Base-by-base conservation (phyloP, 129 eudicot species). In the Deinandra increscens region DNA sequence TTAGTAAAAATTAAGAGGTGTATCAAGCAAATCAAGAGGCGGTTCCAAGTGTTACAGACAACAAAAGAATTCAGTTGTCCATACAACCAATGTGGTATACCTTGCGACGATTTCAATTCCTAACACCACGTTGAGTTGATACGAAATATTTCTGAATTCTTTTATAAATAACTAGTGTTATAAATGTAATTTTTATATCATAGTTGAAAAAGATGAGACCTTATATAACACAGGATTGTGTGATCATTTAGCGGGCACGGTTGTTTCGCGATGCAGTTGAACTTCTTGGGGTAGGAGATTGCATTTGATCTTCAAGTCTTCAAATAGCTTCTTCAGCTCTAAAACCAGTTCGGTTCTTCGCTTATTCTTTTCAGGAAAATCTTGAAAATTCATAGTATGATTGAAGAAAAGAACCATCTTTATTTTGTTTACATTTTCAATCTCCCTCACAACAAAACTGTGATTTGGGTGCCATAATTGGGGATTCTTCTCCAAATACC, bases 371-470 rank as follows among this genome's bases (percentile, higher is more conserved):
- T 84, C 95, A 37, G 69, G 55, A 19, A 33, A 79, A 20, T 92
- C 86, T 71, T 92, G 98, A 70, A 92, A 92, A 78, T 92, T 92
- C 80, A 92, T 92, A 0, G 98, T 92, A 31, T 92, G 98, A 66
- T 81, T 92, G 68, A 88, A 81, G 79, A 53, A 84, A 54, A 92
- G 70, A 11, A 67, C 95, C 86, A 89, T 79, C 70, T 86, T 89
- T 22, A 92, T 82, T 84, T 84, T 92, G 94, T 89, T 92, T 15
- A 89, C 87, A 54, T 92, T 78, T 56, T 84, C 96, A 64, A 92
- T 92, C 81, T 89, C 98, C 84, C 80, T 83, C 66, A 92, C 88
- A 69, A 84, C 90, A 50, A 92, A 74, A 63, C 46, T 84, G 81
- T 92, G 98, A 75, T 89, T 87, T 6, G 98, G 91, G 70, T 89